A percentile compares a stretch with the other conserved stretches of the same genome.
Conservation (phyloP, 805 yeast species). For the Dipodascopsis tothii region DNA sequence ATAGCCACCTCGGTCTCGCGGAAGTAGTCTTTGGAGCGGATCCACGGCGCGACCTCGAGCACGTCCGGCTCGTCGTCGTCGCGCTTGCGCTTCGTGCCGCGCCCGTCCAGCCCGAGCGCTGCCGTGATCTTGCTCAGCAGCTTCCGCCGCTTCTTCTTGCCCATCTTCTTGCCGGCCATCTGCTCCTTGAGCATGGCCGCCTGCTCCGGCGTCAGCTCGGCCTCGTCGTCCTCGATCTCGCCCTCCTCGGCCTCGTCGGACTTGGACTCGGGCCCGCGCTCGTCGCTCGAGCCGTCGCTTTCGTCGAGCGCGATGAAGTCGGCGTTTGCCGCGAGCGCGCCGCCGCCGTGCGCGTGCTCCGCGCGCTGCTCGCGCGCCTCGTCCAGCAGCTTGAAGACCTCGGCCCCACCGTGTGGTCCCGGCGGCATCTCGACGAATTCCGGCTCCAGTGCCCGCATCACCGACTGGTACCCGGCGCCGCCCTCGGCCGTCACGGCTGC, state of each 20-base stretch:
- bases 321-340: constrained; percentile 1
- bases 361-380: too few species aligned
- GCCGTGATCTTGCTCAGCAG: constrained; percentile 6
- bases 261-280: neutral
- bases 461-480: neutral
- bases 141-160: constrained; percentile 1
- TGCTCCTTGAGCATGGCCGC: neutral
- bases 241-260: neutral
- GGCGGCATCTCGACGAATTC: neutral
- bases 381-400: too few species aligned
- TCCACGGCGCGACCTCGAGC: constrained; percentile 54
- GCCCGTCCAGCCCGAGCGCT: constrained; percentile 3
- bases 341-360: too few species aligned
- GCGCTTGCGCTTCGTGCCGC: constrained; percentile 13
- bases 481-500: neutral
- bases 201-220: neutral
- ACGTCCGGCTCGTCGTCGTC: constrained; percentile 2
- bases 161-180: constrained; percentile 3
- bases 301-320: constrained; percentile 3
- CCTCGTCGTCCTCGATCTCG: neutral
- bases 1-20: constrained; percentile 70
- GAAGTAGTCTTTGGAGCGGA: constrained; percentile 67
- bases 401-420: neutral
- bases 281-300: neutral
- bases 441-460: neutral